These are phyloP conservation scores for Phyllostachys edulis DNA, from an alignment of 176 grass and related monocot genomes.

Conservation along the genomic window DNA sequence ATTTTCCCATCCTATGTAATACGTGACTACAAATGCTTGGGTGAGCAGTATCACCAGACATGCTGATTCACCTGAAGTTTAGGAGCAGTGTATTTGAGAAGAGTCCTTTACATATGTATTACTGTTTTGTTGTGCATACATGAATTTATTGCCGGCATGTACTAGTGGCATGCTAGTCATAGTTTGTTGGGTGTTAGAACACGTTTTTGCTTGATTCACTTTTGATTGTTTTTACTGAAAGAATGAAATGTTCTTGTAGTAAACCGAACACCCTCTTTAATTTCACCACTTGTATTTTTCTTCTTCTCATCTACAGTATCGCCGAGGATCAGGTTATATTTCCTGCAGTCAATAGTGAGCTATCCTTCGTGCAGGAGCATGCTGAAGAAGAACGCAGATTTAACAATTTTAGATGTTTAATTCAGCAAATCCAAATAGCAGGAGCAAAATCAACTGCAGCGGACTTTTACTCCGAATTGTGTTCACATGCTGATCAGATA, in stretches of 20 bases:
- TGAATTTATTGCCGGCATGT: conserved; percentile 20
- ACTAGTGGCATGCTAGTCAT: conserved; percentile 3
- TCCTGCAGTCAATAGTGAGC: conserved; percentile 80
- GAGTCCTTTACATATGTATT: conserved; percentile 3
- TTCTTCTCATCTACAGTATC: conserved; percentile 50
- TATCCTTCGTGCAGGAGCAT: conserved; percentile 78
- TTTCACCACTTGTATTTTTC: conserved; percentile 17
- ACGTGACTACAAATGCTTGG: background rate
- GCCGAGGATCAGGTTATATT: conserved; percentile 98
- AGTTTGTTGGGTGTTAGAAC: background rate
- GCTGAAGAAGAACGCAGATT: conserved; percentile 81
- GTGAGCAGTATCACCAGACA: conserved; percentile 1
- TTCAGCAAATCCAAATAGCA: conserved; percentile 87
- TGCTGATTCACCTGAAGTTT: conserved; percentile 16
- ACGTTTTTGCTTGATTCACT: conserved; percentile 18
- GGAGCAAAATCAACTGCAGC: conserved; percentile 65
- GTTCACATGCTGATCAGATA: conserved; percentile 92
- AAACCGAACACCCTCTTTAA: conserved; percentile 19
- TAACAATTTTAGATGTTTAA: conserved; percentile 82
- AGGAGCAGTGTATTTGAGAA: conserved; percentile 5
- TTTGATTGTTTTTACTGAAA: conserved; percentile 18
- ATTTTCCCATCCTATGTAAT: conserved; percentile 14
- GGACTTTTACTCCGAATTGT: conserved; percentile 76
- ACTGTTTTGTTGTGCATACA: conserved; percentile 18
- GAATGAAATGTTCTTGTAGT: background rate